A percentile compares a stretch with the other conserved stretches of the same genome.
Evolutionary conservation across 345 rosid species (phyloP).

Genomic region (Aquilaria malaccensis): DNA sequence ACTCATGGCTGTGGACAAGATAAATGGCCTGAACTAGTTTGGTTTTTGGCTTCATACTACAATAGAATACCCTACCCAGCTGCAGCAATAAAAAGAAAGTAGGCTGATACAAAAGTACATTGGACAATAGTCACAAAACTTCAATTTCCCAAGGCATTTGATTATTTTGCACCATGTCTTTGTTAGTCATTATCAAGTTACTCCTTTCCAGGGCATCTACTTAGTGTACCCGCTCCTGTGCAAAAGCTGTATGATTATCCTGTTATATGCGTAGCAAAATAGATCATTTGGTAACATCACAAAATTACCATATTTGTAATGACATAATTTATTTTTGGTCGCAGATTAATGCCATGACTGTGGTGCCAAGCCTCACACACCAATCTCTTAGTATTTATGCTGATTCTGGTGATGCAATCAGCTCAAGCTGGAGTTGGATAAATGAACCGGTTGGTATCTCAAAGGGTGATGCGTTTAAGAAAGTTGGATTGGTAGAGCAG

Average conservation of each 20-base stretch:
- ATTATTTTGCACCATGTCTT: no score
- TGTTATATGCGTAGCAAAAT: not conserved
- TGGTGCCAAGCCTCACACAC: constrained; percentile 37
- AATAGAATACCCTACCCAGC: no score
- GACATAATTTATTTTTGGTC: constrained; percentile 3
- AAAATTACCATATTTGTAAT: not conserved
- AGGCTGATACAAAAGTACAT: no score
- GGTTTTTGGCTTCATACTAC: no score
- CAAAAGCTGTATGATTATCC: not conserved
- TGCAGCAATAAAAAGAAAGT: no score
- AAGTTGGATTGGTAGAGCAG: constrained; percentile 75
- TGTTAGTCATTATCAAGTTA: no score
- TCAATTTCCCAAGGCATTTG: no score
- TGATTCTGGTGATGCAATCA: constrained; percentile 35
- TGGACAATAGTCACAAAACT: no score
- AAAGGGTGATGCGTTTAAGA: constrained; percentile 47
- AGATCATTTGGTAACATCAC: constrained; percentile 5
- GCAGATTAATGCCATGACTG: constrained; percentile 68
- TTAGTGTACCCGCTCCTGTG: not conserved
- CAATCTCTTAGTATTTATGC: constrained; percentile 35
- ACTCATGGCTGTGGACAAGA: no score
- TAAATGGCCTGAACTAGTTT: no score
- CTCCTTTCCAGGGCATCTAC: not conserved
- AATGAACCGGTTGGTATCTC: constrained; percentile 83
- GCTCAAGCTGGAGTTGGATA: constrained; percentile 72